These are phyloP conservation scores for Naganishia sp. DNA, from an alignment of 1,284 basidiomycete species.

Conservation along the genomic window DNA sequence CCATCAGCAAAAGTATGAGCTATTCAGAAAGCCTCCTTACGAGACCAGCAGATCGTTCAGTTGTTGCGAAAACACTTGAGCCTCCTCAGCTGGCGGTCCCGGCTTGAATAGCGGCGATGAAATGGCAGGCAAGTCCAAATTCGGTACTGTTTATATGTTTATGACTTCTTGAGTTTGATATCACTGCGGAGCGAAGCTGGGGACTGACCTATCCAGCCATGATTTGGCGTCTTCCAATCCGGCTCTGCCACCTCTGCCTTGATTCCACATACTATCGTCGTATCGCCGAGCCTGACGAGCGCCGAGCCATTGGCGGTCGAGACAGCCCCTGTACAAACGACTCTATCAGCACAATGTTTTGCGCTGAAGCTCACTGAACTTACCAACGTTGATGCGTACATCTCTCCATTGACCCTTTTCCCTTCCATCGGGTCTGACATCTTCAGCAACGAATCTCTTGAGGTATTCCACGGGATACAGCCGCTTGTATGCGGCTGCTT, in stretches of 20 bases:
- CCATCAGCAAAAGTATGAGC: neutral
- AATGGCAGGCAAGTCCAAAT: slow-evolving; percentile 87
- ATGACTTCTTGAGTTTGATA: neutral
- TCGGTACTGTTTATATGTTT: slow-evolving; percentile 62
- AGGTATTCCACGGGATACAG: slow-evolving; percentile 79
- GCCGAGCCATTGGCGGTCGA: slow-evolving; percentile 87
- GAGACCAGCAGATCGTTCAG: slow-evolving; percentile 73
- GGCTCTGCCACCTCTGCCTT: slow-evolving; percentile 94
- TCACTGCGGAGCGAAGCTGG: neutral
- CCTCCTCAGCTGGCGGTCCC: slow-evolving; percentile 88
- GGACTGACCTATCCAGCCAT: slow-evolving; percentile 76
- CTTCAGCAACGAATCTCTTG: slow-evolving; percentile 71
- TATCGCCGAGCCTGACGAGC: slow-evolving; percentile 83
- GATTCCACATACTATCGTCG: slow-evolving; percentile 87
- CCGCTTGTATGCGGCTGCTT: slow-evolving; percentile 72
- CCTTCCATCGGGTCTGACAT: slow-evolving; percentile 73
- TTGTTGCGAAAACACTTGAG: slow-evolving; percentile 80
- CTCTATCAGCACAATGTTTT: too few relatives aligned
- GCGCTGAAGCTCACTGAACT: slow-evolving; percentile 43
- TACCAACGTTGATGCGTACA: slow-evolving; percentile 70
- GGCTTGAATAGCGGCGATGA: slow-evolving; percentile 92
- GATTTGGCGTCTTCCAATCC: slow-evolving; percentile 68
- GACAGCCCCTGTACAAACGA: slow-evolving; percentile 66
- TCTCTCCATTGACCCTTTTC: slow-evolving; percentile 66
- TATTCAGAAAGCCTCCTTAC: slow-evolving; percentile 56